Base-by-base conservation (phyloP, 305 asterid species). In the Solanum chacoense region DNA sequence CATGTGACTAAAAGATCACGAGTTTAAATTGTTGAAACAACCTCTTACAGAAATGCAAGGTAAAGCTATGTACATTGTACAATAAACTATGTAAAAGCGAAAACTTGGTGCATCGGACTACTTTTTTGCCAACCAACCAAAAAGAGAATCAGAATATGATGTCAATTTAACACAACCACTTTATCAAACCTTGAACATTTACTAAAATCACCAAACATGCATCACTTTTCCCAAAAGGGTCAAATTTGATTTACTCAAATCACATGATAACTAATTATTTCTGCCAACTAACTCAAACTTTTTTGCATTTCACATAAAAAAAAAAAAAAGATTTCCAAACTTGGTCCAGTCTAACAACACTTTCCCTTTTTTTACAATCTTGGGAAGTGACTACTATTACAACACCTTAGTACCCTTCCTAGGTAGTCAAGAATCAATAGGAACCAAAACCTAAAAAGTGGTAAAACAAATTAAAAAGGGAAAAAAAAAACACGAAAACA, bases 351-450 rank as follows among this genome's bases (percentile, higher is more conserved):
- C 87, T 83, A 83, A 83, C 84, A 78, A 86, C 88, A 85, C 89
- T 73, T 87, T 91, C 89, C 67, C 86, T 50, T 73, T 89, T 75
- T 90, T 92, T 90, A 92, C 94, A 93, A 67, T 92, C 91, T 93
- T 88, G 92, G 94, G 90, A 90, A 89, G 93, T 89, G 91, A 90
- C 91, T 88, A 90, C 91, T 87, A 92, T 93, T 92, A 90, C 85
- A 78, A n/a, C 87, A 84, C 13, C 74, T 55, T 55, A 84, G 42
- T 84, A 84, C 24, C n/a, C 72, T 84, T 84, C 87, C 87, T 84
- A 84, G n/a, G 87, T 84, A 84, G 74, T 84, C 87, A 84, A 84
- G 74, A 55, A 84, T 84, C 87, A 90, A 87, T 85, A 37, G 92
- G 81, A 91, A 45, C 90, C 92, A 85, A 81, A 86, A 88, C 85